Conservation (phyloP, 768 basidiomycete species). For the Rhizopogon vulgaris region DNA sequence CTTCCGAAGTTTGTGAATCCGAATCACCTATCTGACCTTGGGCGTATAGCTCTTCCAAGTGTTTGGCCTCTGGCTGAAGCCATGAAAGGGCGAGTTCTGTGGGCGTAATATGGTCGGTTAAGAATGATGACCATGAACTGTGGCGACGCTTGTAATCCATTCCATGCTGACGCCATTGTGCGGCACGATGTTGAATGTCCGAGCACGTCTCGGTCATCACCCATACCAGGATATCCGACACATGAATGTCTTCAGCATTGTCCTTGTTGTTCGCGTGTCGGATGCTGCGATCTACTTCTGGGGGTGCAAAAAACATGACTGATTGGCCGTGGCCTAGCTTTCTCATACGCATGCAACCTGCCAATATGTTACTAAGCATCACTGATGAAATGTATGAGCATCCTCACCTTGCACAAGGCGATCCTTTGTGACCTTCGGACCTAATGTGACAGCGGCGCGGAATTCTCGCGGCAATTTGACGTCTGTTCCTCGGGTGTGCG, state of each 20-base stretch:
- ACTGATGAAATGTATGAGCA: not conserved
- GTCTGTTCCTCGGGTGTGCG: constrained; percentile 44
- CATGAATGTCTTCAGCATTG: constrained; percentile 1
- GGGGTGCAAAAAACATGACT: constrained; percentile 43
- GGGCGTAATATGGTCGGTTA: constrained; percentile 4
- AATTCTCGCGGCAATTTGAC: constrained; percentile 38
- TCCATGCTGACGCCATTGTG: constrained; percentile 41
- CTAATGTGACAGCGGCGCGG: constrained; percentile 42
- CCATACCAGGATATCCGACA: constrained; percentile 40
- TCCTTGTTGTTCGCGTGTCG: constrained; percentile 17
- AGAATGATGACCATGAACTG: constrained; percentile 10
- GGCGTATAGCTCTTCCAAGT: constrained; percentile 30
- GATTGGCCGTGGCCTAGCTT: constrained; percentile 43
- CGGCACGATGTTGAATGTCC: constrained; percentile 29
- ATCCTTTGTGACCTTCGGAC: constrained; percentile 48
- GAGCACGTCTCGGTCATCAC: constrained; percentile 36
- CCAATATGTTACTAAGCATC: constrained; percentile 2
- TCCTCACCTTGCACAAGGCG: constrained; percentile 41
- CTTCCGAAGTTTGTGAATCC: not conserved
- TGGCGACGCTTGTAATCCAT: constrained; percentile 25
- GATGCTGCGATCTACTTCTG: constrained; percentile 34
- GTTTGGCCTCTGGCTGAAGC: constrained; percentile 34
- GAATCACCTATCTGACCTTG: constrained; percentile 5
- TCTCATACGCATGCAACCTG: constrained; percentile 53
- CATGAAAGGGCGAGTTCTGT: constrained; percentile 18